A percentile compares a stretch with the other conserved stretches of the same genome.
Evolutionary conservation across 805 yeast species (phyloP).

Genomic region (Starmerella ratchasimensis): DNA sequence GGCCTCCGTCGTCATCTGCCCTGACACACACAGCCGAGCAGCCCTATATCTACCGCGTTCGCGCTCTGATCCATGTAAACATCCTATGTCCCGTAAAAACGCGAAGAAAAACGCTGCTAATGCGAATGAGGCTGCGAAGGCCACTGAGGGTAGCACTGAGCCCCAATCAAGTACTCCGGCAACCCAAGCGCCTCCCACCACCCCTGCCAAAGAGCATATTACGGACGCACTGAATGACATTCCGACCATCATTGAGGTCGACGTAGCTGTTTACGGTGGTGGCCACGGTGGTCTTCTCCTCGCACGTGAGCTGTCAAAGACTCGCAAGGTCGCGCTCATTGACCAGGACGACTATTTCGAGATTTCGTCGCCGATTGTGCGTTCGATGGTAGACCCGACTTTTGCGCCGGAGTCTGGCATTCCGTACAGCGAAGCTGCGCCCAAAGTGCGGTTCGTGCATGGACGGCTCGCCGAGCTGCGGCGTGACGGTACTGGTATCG

Average conservation of each 20-base stretch:
- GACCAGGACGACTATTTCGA: constrained; percentile 5
- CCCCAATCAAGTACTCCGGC: no score
- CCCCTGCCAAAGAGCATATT: no score
- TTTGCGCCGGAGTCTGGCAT: constrained; percentile 6
- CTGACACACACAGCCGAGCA: no score
- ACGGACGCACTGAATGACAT: no score
- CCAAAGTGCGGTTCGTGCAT: constrained; percentile 3
- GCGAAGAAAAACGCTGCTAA: no score
- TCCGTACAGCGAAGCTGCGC: not conserved
- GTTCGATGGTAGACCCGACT: constrained; percentile 4
- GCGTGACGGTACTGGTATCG: constrained; percentile 1
- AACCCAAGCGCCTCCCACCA: no score
- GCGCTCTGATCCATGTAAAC: no score
- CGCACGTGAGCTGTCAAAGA: not conserved
- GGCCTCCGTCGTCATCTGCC: no score
- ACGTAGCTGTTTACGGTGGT: constrained; percentile 8
- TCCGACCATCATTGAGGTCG: constrained; percentile 1
- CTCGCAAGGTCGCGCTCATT: constrained; percentile 1
- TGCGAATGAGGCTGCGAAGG: no score
- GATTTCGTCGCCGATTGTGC: constrained; percentile 4
- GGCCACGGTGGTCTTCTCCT: constrained; percentile 7
- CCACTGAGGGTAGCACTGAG: no score
- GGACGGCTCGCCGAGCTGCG: constrained; percentile 2
- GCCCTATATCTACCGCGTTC: no score
- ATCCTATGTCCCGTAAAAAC: no score